Evolutionary conservation across 805 yeast species (phyloP), one percentile per base, ranked within the genome.

Genomic region (Groenewaldozyma tartarivorans): DNA sequence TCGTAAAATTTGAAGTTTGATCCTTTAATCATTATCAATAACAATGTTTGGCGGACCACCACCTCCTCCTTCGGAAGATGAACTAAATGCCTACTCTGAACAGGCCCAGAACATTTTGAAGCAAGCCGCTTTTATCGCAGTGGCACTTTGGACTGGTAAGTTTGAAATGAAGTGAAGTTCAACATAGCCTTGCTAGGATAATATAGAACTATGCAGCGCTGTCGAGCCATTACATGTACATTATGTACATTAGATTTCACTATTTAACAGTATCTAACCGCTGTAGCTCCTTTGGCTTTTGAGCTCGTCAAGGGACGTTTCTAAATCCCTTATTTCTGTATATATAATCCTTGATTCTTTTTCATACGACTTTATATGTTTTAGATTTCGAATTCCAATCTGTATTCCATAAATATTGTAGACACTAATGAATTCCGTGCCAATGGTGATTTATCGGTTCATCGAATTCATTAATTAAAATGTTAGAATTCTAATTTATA

Each of bases 131-230:
- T 53, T 49, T 43, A 42, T 54, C 19, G 66, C 64, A 21, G 61
- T 54, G 27, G 64, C 62, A n/a, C 54, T 64, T 29, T 64, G 68
- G 67, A 48, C 61, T 32, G 59, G 63, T 59, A 44, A 35, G 56
- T 50, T 9, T 4, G 19, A 11, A 19, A 9, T 6, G 4, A 19
- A 33, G 4, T 18, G 36, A 4, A 16, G 36, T 9, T 34, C 21
- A 21, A n/a, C n/a, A n/a, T n/a, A n/a, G n/a, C n/a, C n/a, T n/a
- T n/a, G n/a, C n/a, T n/a, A n/a, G n/a, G 26, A 11, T n/a, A 19
- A 13, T 4, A 16, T n/a, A 15, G 15, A 18, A 19, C 16, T 6
- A 31, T 6, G 34, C 9, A n/a, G 34, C 6, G n/a, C n/a, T n/a
- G n/a, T n/a, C n/a, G n/a, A n/a, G n/a, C n/a, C n/a, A n/a, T n/a